phyloP scores from a whole-genome alignment of 1,284 basidiomycete species.

The Porodaedalea pini region DNA sequence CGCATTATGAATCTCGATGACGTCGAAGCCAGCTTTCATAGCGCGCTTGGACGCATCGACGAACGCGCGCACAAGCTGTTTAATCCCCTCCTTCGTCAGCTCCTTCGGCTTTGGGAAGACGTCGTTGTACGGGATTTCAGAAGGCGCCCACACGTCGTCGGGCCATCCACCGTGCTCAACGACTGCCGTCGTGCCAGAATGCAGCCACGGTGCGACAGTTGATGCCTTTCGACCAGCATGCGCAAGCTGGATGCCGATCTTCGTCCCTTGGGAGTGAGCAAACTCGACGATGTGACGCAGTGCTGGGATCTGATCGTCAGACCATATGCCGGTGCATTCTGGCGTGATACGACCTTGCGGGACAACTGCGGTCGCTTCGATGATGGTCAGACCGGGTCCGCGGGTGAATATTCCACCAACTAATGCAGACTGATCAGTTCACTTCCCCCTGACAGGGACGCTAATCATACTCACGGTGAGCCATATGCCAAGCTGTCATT shows the following conservation, averaged over 20 bases:
- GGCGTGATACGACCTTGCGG: conserved; percentile 63
- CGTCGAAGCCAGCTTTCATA: conserved; percentile 44
- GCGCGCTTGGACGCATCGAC: conserved; percentile 42
- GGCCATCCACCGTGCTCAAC: conserved; percentile 45
- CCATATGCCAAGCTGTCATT: conserved; percentile 49
- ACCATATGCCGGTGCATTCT: conserved; percentile 47
- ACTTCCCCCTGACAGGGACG: neutral
- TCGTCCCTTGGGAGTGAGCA: conserved; percentile 45
- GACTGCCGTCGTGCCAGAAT: conserved; percentile 12
- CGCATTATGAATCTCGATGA: conserved; percentile 58
- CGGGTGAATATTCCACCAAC: conserved; percentile 47
- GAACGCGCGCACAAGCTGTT: conserved; percentile 45
- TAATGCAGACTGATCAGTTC: conserved; percentile 20
- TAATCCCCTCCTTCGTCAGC: conserved; percentile 46
- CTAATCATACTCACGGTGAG: conserved; percentile 41
- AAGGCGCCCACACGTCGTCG: conserved; percentile 39
- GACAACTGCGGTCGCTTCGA: conserved; percentile 55
- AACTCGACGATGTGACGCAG: conserved; percentile 57
- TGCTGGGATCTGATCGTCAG: conserved; percentile 50
- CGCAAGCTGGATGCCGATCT: conserved; percentile 58
- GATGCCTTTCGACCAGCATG: conserved; percentile 63
- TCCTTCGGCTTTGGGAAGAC: conserved; percentile 51
- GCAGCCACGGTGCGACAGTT: conserved; percentile 45
- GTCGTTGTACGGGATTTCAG: conserved; percentile 46
- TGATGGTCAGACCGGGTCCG: conserved; percentile 49